Conservation (phyloP, 129 eudicot genomes). For the Flaveria ramosissima region DNA sequence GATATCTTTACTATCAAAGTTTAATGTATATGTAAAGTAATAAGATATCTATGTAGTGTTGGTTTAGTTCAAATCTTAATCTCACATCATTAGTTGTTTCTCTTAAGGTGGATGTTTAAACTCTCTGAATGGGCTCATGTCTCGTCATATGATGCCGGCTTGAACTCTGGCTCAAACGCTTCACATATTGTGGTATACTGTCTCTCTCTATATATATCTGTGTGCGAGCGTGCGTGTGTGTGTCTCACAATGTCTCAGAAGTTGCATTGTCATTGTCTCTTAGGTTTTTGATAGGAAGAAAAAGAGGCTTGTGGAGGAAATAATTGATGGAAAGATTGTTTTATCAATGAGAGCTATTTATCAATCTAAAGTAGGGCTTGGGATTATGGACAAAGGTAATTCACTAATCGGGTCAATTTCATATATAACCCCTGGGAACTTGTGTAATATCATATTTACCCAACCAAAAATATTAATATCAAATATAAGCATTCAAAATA, state of each 20-base stretch:
- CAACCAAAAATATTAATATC: neutral
- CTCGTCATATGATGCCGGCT: slow-evolving; percentile 79
- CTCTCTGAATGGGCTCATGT: slow-evolving; percentile 97
- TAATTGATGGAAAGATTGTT: slow-evolving; percentile 81
- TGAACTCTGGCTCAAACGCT: slow-evolving; percentile 82
- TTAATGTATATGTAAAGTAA: neutral
- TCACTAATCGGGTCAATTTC: neutral
- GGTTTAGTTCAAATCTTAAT: slow-evolving; percentile 1
- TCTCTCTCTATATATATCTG: neutral
- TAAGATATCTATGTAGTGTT: neutral
- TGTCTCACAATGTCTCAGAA: slow-evolving; percentile 18
- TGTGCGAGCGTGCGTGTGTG: neutral
- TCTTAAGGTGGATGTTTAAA: slow-evolving; percentile 91
- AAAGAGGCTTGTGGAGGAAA: slow-evolving; percentile 91
- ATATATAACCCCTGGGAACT: neutral
- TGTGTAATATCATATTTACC: neutral
- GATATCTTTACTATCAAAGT: slow-evolving; percentile 24
- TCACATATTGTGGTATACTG: slow-evolving; percentile 79
- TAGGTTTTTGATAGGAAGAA: slow-evolving; percentile 87
- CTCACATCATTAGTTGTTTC: slow-evolving; percentile 29
- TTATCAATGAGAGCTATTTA: slow-evolving; percentile 92
- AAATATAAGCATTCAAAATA: neutral
- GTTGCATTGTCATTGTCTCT: slow-evolving; percentile 31
- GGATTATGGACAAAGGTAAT: slow-evolving; percentile 85
- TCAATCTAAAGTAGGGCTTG: slow-evolving; percentile 79